Evolutionary conservation across 164 flowering plant genomes (phyloP).

Genomic region (Sextonia rubra): DNA sequence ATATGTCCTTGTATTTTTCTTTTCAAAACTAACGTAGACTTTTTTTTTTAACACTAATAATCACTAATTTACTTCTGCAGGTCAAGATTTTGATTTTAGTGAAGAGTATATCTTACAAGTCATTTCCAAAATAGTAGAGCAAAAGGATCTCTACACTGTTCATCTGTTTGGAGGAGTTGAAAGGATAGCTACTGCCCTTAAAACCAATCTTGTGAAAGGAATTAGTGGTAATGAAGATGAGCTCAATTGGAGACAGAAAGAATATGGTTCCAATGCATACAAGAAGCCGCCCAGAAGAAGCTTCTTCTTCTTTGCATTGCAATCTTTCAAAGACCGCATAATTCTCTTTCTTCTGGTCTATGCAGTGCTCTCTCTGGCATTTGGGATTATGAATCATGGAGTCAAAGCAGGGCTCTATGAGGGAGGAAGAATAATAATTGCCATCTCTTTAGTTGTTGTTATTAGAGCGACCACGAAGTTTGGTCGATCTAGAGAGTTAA

Average conservation of each 20-base stretch:
- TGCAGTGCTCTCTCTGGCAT: conserved; percentile 37
- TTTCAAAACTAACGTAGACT: too few species aligned
- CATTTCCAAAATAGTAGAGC: conserved; percentile 25
- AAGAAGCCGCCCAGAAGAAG: conserved; percentile 28
- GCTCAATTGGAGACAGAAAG: conserved; percentile 17
- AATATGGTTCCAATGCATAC: conserved; percentile 44
- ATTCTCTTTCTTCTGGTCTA: conserved; percentile 37
- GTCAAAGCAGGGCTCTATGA: conserved; percentile 44
- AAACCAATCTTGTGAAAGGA: conserved; percentile 35
- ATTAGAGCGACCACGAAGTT: conserved; percentile 36
- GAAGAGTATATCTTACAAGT: too few species aligned
- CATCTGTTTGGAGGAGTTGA: conserved; percentile 35
- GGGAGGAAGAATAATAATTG: conserved; percentile 45
- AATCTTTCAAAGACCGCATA: conserved; percentile 40
- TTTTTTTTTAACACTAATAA: too few species aligned
- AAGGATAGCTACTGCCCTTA: conserved; percentile 31
- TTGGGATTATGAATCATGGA: conserved; percentile 44
- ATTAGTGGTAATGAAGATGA: conserved; percentile 29
- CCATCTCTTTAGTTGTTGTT: conserved; percentile 34
- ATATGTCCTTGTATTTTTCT: too few species aligned
- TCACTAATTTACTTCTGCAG: too few species aligned
- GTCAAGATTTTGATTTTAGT: too few species aligned
- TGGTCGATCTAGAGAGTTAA: conserved; percentile 32
- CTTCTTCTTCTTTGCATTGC: conserved; percentile 27
- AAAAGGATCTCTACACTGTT: conserved; percentile 24